These are phyloP conservation scores for Fusarium acutatum DNA, from an alignment of 2,329 filamentous ascomycete species.

Conservation along the genomic window DNA sequence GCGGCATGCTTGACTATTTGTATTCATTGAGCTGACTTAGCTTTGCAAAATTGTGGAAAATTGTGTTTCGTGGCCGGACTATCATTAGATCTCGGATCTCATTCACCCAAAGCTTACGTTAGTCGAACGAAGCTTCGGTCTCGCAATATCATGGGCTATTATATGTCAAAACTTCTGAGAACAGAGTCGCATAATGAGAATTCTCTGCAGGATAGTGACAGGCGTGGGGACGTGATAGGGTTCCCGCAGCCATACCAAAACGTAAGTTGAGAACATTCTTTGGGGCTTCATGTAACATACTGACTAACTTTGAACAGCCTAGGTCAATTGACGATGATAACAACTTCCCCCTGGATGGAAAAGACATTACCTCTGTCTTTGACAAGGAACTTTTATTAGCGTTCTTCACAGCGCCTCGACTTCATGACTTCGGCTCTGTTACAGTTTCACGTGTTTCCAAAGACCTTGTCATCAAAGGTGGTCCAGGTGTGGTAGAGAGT, in stretches of 20 bases:
- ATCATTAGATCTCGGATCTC: no score
- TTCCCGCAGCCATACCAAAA: background rate
- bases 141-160: no score
- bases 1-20: no score
- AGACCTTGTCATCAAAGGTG: background rate
- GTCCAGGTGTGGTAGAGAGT: background rate
- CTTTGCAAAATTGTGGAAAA: no score
- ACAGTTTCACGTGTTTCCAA: accelerated
- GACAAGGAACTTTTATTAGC: background rate
- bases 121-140: no score
- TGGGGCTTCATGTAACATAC: no score
- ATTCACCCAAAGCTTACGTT: no score
- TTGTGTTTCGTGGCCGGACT: no score
- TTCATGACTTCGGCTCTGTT: background rate
- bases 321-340: accelerated
- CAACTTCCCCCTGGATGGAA: accelerated
- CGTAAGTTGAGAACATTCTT: background rate
- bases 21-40: no score
- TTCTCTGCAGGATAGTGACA: accelerated
- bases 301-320: no score
- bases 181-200: background rate
- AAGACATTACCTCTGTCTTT: accelerated
- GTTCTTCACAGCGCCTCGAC: background rate
- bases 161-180: background rate
- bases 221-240: background rate